Evolutionary conservation across 176 grass and related monocot species (phyloP).

Genomic region (Musa troglodytarum): DNA sequence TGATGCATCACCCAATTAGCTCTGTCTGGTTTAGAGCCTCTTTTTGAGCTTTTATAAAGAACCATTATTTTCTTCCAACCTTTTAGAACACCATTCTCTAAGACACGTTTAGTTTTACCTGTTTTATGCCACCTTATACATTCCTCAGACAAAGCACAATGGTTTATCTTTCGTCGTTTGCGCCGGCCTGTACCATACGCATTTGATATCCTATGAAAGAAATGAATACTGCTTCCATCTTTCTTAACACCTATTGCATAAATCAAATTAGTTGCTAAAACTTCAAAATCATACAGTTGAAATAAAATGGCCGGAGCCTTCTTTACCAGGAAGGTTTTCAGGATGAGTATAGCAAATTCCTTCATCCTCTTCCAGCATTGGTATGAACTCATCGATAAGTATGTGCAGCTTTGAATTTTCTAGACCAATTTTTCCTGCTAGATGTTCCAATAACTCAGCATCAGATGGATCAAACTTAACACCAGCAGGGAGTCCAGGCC

Average conservation of each 20-base stretch:
- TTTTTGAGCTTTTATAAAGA: constrained; percentile 43
- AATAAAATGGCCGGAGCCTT: not conserved
- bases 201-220: constrained; percentile 70
- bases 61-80: constrained; percentile 97
- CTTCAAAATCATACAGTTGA: not conserved
- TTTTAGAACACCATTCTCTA: constrained; percentile 36
- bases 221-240: constrained; percentile 60
- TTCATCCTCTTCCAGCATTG: constrained; percentile 45
- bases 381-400: constrained; percentile 84
- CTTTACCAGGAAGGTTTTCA: constrained; percentile 77
- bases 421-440: constrained; percentile 51
- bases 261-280: not conserved
- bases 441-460: constrained; percentile 53
- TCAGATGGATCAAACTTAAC: constrained; percentile 93
- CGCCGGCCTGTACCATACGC: constrained; percentile 59
- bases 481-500: constrained; percentile 73
- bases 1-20: constrained; percentile 83
- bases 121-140: constrained; percentile 86
- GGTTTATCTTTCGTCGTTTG: constrained; percentile 50
- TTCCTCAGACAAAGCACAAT: constrained; percentile 22
- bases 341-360: constrained; percentile 88
- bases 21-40: constrained; percentile 44
- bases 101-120: constrained; percentile 47
- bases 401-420: constrained; percentile 44
- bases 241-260: constrained; percentile 42